A percentile compares a stretch with the other conserved stretches of the same genome.
Conservation (phyloP, 2,329 filamentous ascomycete genomes). For the Ascochyta lentis region DNA sequence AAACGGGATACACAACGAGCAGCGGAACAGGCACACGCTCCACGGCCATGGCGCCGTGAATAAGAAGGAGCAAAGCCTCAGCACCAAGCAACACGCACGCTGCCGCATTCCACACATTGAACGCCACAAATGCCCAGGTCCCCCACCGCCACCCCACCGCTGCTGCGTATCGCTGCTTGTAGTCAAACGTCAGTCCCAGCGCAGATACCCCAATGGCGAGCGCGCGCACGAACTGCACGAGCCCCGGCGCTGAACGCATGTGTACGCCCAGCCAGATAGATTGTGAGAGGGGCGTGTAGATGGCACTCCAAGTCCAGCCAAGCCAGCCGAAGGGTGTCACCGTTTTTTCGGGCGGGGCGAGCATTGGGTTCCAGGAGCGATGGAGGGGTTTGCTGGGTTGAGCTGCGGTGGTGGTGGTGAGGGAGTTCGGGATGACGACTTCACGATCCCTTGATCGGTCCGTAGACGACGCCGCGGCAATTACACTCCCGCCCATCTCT, state of each 20-base stretch:
- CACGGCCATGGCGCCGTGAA: not conserved
- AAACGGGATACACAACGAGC: not conserved
- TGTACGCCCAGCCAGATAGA: constrained; percentile 14
- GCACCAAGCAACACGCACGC: constrained; percentile 3
- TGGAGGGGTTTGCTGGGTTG: not conserved
- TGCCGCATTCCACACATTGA: constrained; percentile 4
- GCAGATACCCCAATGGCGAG: constrained; percentile 17
- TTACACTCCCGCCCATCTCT: too few species aligned
- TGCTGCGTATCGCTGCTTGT: constrained; percentile 16
- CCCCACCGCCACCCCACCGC: constrained; percentile 7
- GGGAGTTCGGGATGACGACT: too few species aligned
- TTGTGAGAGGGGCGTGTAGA: constrained; percentile 19
- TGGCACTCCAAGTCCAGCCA: constrained; percentile 17
- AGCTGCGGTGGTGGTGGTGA: not conserved
- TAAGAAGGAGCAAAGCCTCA: not conserved
- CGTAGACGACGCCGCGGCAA: too few species aligned
- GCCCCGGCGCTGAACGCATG: not conserved
- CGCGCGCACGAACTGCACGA: constrained; percentile 8
- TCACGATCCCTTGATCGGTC: too few species aligned
- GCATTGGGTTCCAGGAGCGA: too few species aligned
- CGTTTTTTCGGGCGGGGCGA: not conserved
- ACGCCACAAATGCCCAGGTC: constrained; percentile 14
- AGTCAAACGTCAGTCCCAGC: constrained; percentile 16
- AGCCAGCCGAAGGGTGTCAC: constrained; percentile 8
- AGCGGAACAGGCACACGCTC: not conserved